Conservation (phyloP, 371 early-diverging fungal genomes). For the Mortierella sp. region DNA sequence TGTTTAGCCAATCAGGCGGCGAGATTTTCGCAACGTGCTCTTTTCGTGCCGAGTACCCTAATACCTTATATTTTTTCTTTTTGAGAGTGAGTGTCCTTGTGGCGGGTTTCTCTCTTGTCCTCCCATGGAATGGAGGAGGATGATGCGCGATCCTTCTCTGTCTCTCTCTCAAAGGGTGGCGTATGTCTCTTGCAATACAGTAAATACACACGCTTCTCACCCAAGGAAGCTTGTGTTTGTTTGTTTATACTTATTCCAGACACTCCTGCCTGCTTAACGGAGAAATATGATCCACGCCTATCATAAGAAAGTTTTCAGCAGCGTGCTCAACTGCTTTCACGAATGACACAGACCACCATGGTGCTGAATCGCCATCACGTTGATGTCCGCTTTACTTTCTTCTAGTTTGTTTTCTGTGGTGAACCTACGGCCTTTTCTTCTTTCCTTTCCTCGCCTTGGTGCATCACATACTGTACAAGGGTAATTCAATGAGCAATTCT, state of each 20-base stretch:
- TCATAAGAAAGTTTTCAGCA: background rate
- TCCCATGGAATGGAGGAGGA: background rate
- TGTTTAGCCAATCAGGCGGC: constrained; percentile 17
- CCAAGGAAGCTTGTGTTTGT: too few species aligned
- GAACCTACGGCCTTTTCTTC: background rate
- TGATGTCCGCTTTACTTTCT: background rate
- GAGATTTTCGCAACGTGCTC: constrained; percentile 21
- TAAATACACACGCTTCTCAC: background rate
- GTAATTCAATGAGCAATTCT: background rate
- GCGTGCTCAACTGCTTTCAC: background rate
- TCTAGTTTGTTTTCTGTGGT: background rate
- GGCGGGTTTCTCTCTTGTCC: background rate
- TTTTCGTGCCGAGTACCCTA: background rate
- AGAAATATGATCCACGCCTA: background rate
- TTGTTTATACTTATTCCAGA: background rate
- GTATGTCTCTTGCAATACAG: too few species aligned
- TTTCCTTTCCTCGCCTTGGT: background rate
- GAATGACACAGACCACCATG: background rate
- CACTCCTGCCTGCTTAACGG: background rate
- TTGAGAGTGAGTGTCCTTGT: background rate
- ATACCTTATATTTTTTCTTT: background rate
- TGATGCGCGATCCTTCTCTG: background rate
- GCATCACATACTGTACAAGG: too few species aligned
- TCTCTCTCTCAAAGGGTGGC: background rate
- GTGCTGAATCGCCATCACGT: background rate